Percentiles rank a stretch among this genome's conserved stretches.
Conservation (phyloP, 805 yeast genomes). For the Hanseniaspora hatyaiensis region DNA sequence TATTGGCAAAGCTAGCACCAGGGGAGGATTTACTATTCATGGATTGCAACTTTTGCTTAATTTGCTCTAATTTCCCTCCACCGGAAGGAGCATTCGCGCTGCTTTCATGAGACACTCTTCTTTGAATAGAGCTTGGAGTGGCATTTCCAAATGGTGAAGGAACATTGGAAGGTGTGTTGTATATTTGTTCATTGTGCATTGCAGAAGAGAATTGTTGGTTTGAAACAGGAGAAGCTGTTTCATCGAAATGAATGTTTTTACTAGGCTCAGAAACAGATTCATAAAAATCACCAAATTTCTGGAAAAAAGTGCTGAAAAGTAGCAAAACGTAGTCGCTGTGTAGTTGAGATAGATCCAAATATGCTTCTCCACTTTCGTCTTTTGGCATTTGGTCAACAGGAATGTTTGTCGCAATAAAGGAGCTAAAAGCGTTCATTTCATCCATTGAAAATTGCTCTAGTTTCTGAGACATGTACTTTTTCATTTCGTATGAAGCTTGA, state of each 20-base stretch:
- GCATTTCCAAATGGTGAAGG: conserved; percentile 9
- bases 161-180: conserved; percentile 4
- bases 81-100: conserved; percentile 11
- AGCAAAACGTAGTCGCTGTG: conserved; percentile 74
- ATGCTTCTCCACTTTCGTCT: conserved; percentile 64
- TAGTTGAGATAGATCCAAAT: conserved; percentile 86
- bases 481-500: conserved; percentile 88
- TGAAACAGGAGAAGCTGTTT: conserved; percentile 11
- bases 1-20: conserved; percentile 21
- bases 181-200: not conserved
- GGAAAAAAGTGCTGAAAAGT: conserved; percentile 71
- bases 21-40: conserved; percentile 46
- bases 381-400: conserved; percentile 15
- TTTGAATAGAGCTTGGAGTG: not conserved
- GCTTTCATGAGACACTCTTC: conserved; percentile 17
- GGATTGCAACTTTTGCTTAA: conserved; percentile 66
- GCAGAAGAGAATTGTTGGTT: conserved; percentile 20
- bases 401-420: conserved; percentile 13
- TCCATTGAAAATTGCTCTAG: conserved; percentile 68
- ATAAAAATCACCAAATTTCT: conserved; percentile 29
- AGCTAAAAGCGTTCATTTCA: conserved; percentile 59
- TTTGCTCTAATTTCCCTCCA: conserved; percentile 48
- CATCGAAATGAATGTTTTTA: conserved; percentile 26
- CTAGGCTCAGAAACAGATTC: conserved; percentile 20
- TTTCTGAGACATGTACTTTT: conserved; percentile 79